Base-by-base conservation (phyloP, 2,329 filamentous ascomycete species). In the Cercospora zeae-maydis region DNA sequence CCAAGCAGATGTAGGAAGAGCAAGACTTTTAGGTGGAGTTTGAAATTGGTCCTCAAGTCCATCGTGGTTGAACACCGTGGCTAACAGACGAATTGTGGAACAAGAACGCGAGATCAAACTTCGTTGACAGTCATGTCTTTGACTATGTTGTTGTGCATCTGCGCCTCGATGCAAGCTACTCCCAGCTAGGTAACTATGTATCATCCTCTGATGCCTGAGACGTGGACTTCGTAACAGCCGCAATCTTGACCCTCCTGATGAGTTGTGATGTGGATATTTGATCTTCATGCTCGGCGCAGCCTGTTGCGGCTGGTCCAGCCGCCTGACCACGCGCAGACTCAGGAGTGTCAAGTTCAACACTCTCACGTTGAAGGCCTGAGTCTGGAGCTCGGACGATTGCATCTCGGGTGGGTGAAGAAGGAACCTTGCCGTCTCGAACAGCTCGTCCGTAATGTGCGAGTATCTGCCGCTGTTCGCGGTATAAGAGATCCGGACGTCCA, bases 401-500 rank as follows among this genome's bases (percentile, higher is more conserved):
- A 52, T 31, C 49, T 33, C 31, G 24, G 4, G 31, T 31, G 24
- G 31, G 21, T 3, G 24, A 10, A 9, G 49, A 34, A n/a, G 16
- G 49, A 30, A 13, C 14, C 19, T 53, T 31, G n/a, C 49, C n/a
- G 11, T 53, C 27, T 14, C 14, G n/a, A 13, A 51, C 57, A n/a
- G 33, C 33, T 52, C 45, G 16, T 21, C 73, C 74, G 33, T 70
- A 72, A 39, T 67, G 63, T 53, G 71, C 67, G 31, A 72, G 45
- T 39, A 59, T 63, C 13, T 59, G 61, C 58, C 74, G 65, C 33
- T 68, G 64, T 33, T 57, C 62, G 5, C 63, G 59, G 39, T 66
- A 71, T 4, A 69, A 56, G 36, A 72, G 66, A 63, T 75, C 71
- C 52, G 69, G 68, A 9, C 68, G 60, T 11, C 74, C 74, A 13